Percentiles rank a stretch among this genome's conserved stretches.
Evolutionary conservation across 345 rosid genomes (phyloP).

Genomic region (Lenwebbia sp.): DNA sequence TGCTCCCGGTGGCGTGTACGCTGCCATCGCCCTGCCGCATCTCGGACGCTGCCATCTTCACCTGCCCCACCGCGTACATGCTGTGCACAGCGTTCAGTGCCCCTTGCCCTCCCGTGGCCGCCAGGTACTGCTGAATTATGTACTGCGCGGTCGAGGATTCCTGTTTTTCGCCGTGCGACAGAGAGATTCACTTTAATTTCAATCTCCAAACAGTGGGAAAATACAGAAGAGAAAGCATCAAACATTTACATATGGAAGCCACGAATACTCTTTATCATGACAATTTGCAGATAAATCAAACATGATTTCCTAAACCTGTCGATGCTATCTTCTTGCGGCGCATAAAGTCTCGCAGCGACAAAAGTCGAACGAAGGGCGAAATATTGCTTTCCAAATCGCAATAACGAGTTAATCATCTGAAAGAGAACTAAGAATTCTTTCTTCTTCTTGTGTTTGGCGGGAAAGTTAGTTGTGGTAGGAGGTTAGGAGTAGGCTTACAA

Average conservation of each 20-base stretch:
- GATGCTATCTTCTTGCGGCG: neutral
- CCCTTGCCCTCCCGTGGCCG: constrained; percentile 67
- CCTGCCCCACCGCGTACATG: constrained; percentile 90
- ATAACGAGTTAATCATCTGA: neutral
- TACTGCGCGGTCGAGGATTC: constrained; percentile 82
- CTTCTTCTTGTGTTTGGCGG: neutral
- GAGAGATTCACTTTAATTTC: neutral
- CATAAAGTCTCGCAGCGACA: neutral
- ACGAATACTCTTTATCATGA: neutral
- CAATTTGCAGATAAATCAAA: neutral
- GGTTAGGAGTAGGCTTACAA: constrained; percentile 30
- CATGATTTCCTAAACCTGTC: neutral
- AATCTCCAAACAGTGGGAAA: neutral
- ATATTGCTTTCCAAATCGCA: neutral
- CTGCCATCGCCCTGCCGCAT: constrained; percentile 52
- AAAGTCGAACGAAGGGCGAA: neutral
- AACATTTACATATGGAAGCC: neutral
- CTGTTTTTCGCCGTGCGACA: constrained; percentile 13
- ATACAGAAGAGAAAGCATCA: neutral
- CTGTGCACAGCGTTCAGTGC: constrained; percentile 48
- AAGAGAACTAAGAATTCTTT: neutral
- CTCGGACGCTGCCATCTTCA: constrained; percentile 72
- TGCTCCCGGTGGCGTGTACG: constrained; percentile 28
- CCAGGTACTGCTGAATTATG: constrained; percentile 76
- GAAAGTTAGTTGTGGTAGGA: neutral